Evolutionary conservation across 805 yeast species (phyloP), one percentile per base, ranked within the genome.

Genomic region (Barnettozyma populi): DNA sequence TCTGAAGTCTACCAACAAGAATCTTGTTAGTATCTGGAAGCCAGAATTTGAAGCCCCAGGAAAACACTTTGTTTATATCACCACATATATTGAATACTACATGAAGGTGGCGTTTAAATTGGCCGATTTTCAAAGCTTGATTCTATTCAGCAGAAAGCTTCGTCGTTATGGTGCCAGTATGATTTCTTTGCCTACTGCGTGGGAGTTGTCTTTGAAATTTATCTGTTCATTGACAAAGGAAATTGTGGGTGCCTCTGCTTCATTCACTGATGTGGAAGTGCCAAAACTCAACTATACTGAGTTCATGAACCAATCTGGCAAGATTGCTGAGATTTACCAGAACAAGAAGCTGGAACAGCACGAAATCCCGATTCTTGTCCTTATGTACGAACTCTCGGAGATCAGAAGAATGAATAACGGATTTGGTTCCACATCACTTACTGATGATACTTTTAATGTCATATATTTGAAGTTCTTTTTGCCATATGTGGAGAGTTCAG

Each of bases 11-110:
- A 74, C 78, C 2, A 79, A 80, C 38, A 86, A 89, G 59, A 79
- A 84, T 10, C 73, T 94, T 35, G 79, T 90, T 1, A 84, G 80
- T 54, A 86, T 94, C 48, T 94, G 99, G 98, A 89, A 89, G 56
- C 95, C 97, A 0, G 96, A 90, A 42, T 64, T 73, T 56, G 99
- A 95, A 63, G 68, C 95, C 19, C 94, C 97, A 0, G 99, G 99
- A 0, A 88, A 86, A 56, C 97, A 92, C 65, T 92, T 90, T 62
- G 80, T 79, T 10, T 89, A 85, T 65, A 83, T 84, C 29, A 75
- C 72, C 53, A 79, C 81, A 46, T 92, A 94, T 60, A 76, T 87
- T 20, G 62, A 69, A 41, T 85, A 83, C 59, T 82, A 74, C 56
- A 74, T 85, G 41, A 76, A 75, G 20, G 58, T 90, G 21, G 63